Conservation (phyloP, 768 basidiomycete genomes). For the Russula earlei region DNA sequence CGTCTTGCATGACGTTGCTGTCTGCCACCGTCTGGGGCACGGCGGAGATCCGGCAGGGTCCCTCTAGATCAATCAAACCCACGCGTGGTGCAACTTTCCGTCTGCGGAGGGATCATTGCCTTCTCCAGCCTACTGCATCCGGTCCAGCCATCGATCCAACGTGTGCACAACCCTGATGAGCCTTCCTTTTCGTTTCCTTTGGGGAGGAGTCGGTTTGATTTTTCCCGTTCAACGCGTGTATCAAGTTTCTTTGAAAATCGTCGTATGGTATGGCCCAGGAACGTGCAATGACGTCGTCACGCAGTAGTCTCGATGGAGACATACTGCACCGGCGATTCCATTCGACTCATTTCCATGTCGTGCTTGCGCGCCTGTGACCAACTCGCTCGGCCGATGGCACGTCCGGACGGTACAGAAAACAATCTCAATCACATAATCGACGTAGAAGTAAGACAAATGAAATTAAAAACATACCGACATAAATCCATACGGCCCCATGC, state of each 20-base stretch:
- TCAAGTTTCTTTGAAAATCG: background rate
- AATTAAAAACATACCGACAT: background rate
- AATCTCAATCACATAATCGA: background rate
- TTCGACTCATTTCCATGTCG: background rate
- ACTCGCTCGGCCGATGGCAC: background rate
- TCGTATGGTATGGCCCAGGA: slow-evolving; percentile 7
- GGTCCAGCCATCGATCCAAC: background rate
- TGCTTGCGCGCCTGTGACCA: background rate
- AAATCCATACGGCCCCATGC: too few species aligned
- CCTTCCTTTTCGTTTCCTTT: too few species aligned
- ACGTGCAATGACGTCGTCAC: slow-evolving; percentile 10
- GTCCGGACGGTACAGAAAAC: background rate
- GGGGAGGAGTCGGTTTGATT: too few species aligned
- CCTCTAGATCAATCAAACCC: background rate
- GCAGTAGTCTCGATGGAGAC: background rate
- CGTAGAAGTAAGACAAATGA: background rate
- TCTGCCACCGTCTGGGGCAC: too few species aligned
- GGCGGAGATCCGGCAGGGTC: too few species aligned
- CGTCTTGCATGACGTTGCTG: slow-evolving; percentile 6
- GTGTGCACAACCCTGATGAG: background rate
- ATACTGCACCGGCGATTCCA: background rate
- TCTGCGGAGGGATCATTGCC: background rate
- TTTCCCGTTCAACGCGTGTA: background rate
- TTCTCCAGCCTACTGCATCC: background rate
- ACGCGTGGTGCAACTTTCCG: too few species aligned